Conservation (phyloP, 345 rosid genomes). For the Brassica carinata region DNA sequence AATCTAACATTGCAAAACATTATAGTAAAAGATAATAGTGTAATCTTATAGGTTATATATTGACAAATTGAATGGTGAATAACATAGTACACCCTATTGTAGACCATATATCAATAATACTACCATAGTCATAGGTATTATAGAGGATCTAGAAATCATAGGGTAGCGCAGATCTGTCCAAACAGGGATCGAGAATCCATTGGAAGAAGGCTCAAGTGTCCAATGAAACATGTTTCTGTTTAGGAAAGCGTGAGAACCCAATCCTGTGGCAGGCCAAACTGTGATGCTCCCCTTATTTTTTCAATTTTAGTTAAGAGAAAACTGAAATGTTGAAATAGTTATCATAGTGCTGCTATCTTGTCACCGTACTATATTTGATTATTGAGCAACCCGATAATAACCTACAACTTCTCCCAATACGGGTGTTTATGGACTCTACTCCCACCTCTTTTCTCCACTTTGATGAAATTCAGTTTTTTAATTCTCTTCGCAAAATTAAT, state of each 20-base stretch:
- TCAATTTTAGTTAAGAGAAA: neutral
- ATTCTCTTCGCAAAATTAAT: neutral
- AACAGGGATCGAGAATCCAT: constrained; percentile 37
- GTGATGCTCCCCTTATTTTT: neutral
- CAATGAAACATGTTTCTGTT: constrained; percentile 34
- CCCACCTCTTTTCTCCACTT: constrained; percentile 4
- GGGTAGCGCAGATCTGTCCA: constrained; percentile 38
- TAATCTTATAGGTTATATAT: neutral
- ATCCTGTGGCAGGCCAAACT: constrained; percentile 25
- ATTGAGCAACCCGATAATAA: constrained; percentile 28
- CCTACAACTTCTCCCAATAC: constrained; percentile 26
- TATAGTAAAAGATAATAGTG: neutral
- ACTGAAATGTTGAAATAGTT: neutral
- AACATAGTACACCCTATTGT: neutral
- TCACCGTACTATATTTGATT: constrained; percentile 35
- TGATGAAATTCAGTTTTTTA: neutral
- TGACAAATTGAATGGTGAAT: constrained; percentile 6
- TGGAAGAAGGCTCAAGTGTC: constrained; percentile 30
- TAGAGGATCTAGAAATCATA: constrained; percentile 20
- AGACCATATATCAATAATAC: neutral
- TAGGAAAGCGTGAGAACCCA: constrained; percentile 30
- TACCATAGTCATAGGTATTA: constrained; percentile 6
- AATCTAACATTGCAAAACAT: neutral
- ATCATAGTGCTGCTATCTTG: constrained; percentile 27
- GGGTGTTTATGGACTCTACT: constrained; percentile 32